Base-by-base conservation (phyloP, 768 basidiomycete genomes). In the Boletales sp. region DNA sequence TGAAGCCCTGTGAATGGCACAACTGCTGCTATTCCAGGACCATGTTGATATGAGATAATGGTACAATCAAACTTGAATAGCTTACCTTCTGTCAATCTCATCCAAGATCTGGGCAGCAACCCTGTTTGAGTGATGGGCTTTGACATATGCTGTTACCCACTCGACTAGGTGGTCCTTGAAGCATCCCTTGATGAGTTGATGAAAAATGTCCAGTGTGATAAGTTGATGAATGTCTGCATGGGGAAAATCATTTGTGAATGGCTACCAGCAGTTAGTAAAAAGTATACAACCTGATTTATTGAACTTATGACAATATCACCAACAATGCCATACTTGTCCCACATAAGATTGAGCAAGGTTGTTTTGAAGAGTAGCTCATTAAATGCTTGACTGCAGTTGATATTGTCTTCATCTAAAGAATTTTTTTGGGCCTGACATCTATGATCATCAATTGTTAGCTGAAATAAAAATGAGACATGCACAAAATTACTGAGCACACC, bases 101-200 rank as follows among this genome's bases (percentile, higher is more conserved):
- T 55, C 60, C 11, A 71, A 19, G 8, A 66, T 63, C 7, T 25
- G 18, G 0, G 55, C 41, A 0, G 64, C 64, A 5, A 40, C 28
- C 0, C 18, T 35, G 6, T 53, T 37, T 8, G 53, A 50, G 49
- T 63, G n/a, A 2, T 9, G 35, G 2, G n/a, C 19, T 1, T 35
- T 30, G 4, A 72, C 33, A 33, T 70, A 71, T 1, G 53, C 36
- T 0, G 40, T 46, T 0, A 69, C 55, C 70, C 71, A 71, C 1
- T 48, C 47, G 0, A 72, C 65, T 1, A 71, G 41, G 40, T 72
- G 69, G 37, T 72, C 69, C 34, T 70, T 65, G 58, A 70, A 72
- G 1, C 54, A 48, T 0, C 69, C 70, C 44, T 68, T 70, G 46
- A 69, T 61, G 0, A 69, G 13, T 51, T 69, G 66, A 52, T 67